Evolutionary conservation across 192 early-diverging fungal genomes (phyloP).

Genomic region (Spizellomyces sp.): DNA sequence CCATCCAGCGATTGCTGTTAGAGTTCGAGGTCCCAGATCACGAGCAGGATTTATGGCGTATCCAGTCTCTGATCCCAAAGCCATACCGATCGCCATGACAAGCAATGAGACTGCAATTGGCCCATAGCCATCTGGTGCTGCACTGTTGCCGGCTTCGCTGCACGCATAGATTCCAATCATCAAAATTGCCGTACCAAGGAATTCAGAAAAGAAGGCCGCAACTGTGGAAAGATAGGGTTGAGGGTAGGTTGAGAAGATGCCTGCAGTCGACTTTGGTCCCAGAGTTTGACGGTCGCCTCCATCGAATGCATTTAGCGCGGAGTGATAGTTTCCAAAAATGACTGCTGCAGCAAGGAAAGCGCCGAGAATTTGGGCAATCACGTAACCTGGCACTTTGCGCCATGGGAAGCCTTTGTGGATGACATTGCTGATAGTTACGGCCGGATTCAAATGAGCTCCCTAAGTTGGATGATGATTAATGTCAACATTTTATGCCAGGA

Average conservation of each 20-base stretch:
- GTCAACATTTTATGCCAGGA: no score
- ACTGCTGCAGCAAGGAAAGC: slow-evolving; percentile 33
- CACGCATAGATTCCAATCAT: slow-evolving; percentile 12
- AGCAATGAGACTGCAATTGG: slow-evolving; percentile 15
- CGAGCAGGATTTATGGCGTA: slow-evolving; percentile 43
- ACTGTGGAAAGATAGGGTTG: slow-evolving; percentile 19
- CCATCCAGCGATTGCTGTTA: slow-evolving; percentile 34
- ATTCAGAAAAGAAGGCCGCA: slow-evolving; percentile 25
- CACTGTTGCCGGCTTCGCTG: not conserved
- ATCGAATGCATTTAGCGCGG: slow-evolving; percentile 21
- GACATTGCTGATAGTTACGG: slow-evolving; percentile 30
- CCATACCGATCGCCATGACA: slow-evolving; percentile 18
- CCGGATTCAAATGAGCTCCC: slow-evolving; percentile 44
- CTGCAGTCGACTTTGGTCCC: slow-evolving; percentile 6
- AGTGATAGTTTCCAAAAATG: slow-evolving; percentile 23
- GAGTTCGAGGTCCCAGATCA: slow-evolving; percentile 39
- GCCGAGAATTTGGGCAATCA: slow-evolving; percentile 36
- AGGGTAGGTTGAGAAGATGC: slow-evolving; percentile 29
- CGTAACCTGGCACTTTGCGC: slow-evolving; percentile 22
- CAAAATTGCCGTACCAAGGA: slow-evolving; percentile 18
- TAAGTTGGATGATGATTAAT: no score
- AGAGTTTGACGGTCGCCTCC: slow-evolving; percentile 1
- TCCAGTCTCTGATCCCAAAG: slow-evolving; percentile 33
- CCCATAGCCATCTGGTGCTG: slow-evolving; percentile 1
- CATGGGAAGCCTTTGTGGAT: slow-evolving; percentile 28